phyloP scores from a whole-genome alignment of 2,329 filamentous ascomycete species.

The Fusarium neocosmosporiellum region DNA sequence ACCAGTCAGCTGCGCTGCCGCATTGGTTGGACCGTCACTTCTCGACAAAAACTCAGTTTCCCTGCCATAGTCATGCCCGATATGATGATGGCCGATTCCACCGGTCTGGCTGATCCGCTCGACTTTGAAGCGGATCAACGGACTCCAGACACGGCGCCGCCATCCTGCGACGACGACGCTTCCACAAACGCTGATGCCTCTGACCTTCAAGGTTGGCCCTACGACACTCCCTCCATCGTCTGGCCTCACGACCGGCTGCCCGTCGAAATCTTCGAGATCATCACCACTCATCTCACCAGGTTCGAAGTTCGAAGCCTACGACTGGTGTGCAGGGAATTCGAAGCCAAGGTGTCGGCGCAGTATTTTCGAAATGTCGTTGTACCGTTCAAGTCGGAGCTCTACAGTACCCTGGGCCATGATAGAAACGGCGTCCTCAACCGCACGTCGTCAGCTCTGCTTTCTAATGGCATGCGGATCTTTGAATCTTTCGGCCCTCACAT shows the following conservation, averaged over 20 bases:
- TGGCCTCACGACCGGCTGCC: constrained; percentile 60
- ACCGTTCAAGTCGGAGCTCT: constrained; percentile 73
- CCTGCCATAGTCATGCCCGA: neutral
- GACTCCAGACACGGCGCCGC: constrained; percentile 31
- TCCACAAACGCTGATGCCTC: constrained; percentile 3
- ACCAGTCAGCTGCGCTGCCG: constrained; percentile 1
- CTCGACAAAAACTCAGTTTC: neutral
- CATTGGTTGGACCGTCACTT: neutral
- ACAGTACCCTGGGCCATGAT: constrained; percentile 51
- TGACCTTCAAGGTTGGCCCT: constrained; percentile 10
- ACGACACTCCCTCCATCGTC: neutral
- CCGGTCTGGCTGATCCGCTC: neutral
- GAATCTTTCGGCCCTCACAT: constrained; percentile 71
- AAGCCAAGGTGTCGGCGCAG: constrained; percentile 65
- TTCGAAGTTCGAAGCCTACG: constrained; percentile 70
- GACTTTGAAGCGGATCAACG: constrained; percentile 9
- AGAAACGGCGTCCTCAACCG: constrained; percentile 36
- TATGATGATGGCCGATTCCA: neutral
- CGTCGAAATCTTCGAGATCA: constrained; percentile 70
- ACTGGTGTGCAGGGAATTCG: constrained; percentile 68
- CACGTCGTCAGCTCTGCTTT: constrained; percentile 46
- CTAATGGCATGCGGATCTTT: constrained; percentile 70
- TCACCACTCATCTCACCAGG: constrained; percentile 66
- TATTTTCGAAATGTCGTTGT: constrained; percentile 74
- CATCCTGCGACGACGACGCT: constrained; percentile 31